A percentile compares a stretch with the other conserved stretches of the same genome.
phyloP scores from a whole-genome alignment of 2,329 filamentous ascomycete species.

The Phaeoacremonium minimum region DNA sequence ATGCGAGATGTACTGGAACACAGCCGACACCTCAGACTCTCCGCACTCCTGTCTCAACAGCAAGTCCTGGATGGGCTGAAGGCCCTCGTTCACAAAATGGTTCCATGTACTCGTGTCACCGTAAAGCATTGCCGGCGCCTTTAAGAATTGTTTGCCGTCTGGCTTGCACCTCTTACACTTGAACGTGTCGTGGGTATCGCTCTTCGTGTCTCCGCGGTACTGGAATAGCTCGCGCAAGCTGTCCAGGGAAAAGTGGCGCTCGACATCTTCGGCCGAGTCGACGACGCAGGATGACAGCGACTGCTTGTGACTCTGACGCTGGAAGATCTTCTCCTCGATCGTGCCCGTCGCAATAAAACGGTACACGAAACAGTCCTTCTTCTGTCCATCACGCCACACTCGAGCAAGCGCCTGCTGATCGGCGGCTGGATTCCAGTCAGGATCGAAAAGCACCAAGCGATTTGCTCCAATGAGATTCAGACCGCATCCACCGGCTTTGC shows the following conservation, averaged over 20 bases:
- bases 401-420: constrained; percentile 95
- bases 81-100: constrained; percentile 79
- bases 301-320: constrained; percentile 97
- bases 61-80: constrained; percentile 85
- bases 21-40: constrained; percentile 79
- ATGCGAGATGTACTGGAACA: constrained; percentile 98
- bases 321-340: constrained; percentile 99
- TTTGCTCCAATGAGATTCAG: constrained; percentile 95
- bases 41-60: constrained; percentile 80
- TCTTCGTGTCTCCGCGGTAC: constrained; percentile 77
- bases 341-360: constrained; percentile 98
- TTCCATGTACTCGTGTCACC: constrained; percentile 99
- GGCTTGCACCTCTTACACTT: constrained; percentile 94
- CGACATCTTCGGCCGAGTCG: constrained; percentile 93
- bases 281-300: constrained; percentile 94
- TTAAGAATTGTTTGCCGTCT: constrained; percentile 81
- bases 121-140: constrained; percentile 92
- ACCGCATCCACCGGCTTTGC: constrained; percentile 94
- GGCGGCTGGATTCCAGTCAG: constrained; percentile 95
- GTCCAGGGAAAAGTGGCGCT: constrained; percentile 92
- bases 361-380: constrained; percentile 99
- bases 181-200: constrained; percentile 97
- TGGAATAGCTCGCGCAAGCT: constrained; percentile 91
- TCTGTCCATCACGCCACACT: constrained; percentile 98
- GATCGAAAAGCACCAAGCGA: constrained; percentile 91